Evolutionary conservation across 1,139 yeast genomes (phyloP).

Genomic region (Debaryomycetaceae sp.): DNA sequence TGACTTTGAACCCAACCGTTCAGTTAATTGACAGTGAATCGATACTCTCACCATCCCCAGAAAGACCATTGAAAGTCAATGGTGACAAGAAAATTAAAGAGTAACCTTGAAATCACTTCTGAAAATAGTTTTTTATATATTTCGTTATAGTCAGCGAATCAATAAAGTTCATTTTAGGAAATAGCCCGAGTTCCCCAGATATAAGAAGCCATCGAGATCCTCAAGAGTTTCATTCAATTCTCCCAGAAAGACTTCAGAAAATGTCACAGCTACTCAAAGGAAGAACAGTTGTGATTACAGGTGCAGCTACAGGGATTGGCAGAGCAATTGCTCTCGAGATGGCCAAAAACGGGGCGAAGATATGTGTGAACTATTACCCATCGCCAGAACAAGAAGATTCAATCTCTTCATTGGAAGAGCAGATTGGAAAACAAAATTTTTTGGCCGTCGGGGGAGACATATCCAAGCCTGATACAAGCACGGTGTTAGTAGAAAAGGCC

Average conservation of each 20-base stretch:
- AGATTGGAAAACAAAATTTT: conserved; percentile 13
- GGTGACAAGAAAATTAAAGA: conserved; percentile 9
- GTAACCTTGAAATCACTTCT: not conserved
- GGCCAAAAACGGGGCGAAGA: conserved; percentile 19
- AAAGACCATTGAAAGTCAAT: conserved; percentile 21
- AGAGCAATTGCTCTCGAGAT: conserved; percentile 31
- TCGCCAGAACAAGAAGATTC: conserved; percentile 4
- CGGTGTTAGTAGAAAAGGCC: conserved; percentile 18
- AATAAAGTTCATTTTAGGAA: not conserved
- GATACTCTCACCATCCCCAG: conserved; percentile 36
- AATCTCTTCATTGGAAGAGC: conserved; percentile 7
- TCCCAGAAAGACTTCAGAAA: too few relatives aligned
- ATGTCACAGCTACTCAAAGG: not conserved
- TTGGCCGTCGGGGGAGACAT: conserved; percentile 35
- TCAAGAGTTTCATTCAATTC: not conserved
- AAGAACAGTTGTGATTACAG: conserved; percentile 26
- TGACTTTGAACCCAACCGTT: conserved; percentile 40
- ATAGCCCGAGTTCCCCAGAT: not conserved
- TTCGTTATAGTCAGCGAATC: too few relatives aligned
- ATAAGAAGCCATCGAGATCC: not conserved
- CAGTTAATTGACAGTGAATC: conserved; percentile 37
- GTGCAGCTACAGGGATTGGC: conserved; percentile 40
- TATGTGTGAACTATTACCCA: conserved; percentile 14
- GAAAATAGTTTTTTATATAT: too few relatives aligned
- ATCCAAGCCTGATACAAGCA: conserved; percentile 22